Evolutionary conservation across 2,329 filamentous ascomycete genomes (phyloP), one percentile per base, ranked within the genome.

Genomic region (Grosmannia huntii): DNA sequence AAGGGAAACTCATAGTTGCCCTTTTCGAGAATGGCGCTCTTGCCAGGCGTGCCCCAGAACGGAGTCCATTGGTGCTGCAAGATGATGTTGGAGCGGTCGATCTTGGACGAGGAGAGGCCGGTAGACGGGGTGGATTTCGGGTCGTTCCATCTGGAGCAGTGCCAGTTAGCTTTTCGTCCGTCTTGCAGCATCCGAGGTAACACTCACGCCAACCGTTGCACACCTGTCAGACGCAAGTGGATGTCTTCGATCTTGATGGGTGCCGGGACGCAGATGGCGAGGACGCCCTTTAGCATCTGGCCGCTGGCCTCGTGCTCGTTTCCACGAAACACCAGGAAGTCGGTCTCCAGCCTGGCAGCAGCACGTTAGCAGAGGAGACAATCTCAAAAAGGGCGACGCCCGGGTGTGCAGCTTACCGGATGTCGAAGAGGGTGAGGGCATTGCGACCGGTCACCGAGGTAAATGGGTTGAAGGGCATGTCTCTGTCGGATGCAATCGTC

Each of bases 1-100:
- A 94, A 92, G 0, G 87, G 87, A 73, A 87, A 92, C 70, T 91
- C 87, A 71, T 94, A 90, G 71, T 92, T 92, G 62, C 87, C 87
- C 28, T 86, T 81, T 5, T 79, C 76, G 28, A 92, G 74, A 7
- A 79, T 78, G 62, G 76, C 76, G 65, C 79, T 82, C 68, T 76
- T 79, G 61, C 80, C 77, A n/a, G 75, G 73, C 7, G 69, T 70
- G 59, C 77, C 80, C 48, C 83, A 77, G 65, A 92, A 90, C 27
- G 80, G 80, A 9, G 75, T 65, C 86, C 86, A 91, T 62, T 79
- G 79, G 70, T 90, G 84, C 62, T 82, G 80, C 66, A 87, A 81
- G 62, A 92, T 83, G 23, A 73, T 74, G 36, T 73, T 73, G 10
- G 77, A 78, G 64, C 76, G 79, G 67, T 85, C 82, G 60, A 85